These are phyloP conservation scores for Mycena filopes DNA, from an alignment of 768 basidiomycete genomes.

Conservation along the genomic window DNA sequence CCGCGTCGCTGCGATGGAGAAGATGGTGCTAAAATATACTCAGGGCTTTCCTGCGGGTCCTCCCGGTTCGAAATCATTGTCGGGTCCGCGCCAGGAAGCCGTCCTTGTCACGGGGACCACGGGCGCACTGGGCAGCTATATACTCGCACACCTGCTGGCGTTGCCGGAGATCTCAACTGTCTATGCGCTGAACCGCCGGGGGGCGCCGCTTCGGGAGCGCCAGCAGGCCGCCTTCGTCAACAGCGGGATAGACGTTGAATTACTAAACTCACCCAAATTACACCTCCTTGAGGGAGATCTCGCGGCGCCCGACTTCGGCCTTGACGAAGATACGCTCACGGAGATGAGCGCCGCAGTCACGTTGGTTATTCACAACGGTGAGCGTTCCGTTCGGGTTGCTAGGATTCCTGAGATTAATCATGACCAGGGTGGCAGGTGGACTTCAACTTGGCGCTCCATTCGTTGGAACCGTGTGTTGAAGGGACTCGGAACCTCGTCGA, in stretches of 20 bases:
- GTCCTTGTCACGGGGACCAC: constrained; percentile 50
- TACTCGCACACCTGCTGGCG: constrained; percentile 40
- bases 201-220: constrained; percentile 41
- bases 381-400: not conserved
- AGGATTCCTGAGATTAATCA: not conserved
- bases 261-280: constrained; percentile 38
- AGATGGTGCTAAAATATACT: constrained; percentile 27
- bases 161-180: constrained; percentile 33
- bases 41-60: not conserved
- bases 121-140: constrained; percentile 44
- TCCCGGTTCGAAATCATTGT: not conserved
- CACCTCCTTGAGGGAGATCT: constrained; percentile 38
- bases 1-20: constrained; percentile 24
- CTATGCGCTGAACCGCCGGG: constrained; percentile 43
- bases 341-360: constrained; percentile 36
- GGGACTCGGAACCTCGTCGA: constrained; percentile 46
- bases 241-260: constrained; percentile 37
- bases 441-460: constrained; percentile 45
- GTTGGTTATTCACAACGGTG: constrained; percentile 46
- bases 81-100: constrained; percentile 5
- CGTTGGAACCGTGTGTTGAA: constrained; percentile 43
- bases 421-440: constrained; percentile 48
- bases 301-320: constrained; percentile 13
- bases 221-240: constrained; percentile 38
- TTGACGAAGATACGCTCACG: constrained; percentile 33